Base-by-base conservation (phyloP, 2,329 filamentous ascomycete genomes). In the Alternaria infectoria region DNA sequence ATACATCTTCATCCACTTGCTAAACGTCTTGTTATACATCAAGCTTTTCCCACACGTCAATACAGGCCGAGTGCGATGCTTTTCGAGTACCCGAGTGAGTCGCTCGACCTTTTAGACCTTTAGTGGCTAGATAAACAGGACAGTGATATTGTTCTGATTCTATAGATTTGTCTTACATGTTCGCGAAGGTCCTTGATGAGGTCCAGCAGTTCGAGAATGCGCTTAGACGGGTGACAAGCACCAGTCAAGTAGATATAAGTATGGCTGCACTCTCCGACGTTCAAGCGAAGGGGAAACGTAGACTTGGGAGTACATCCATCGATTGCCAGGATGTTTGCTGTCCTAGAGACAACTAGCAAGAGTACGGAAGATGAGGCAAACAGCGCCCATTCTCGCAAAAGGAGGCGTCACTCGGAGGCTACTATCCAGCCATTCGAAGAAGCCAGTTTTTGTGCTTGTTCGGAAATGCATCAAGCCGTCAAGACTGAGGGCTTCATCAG, bases 361-460 rank as follows among this genome's bases (percentile, higher is more conserved):
- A 0, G n/a, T 26, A 17, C 4, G 1, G 26, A n/a, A 17, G 21
- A 21, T 49, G 15, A 5, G 15, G 0, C 15, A n/a, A 49, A 28
- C 5, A 49, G 46, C 23, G 15, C 9, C 0, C 5, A 23, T 28
- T 0, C 23, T 7, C 3, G 15, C 46, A 49, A 49, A 17, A 28
- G 10, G 12, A n/a, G 7, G 15, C 23, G 46, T 10, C 13, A 28
- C 5, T 49, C 25, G 5, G 23, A 28, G 4, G 15, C 25, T 11
- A 49, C 25, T 2, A 4, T 26, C 0, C 23, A 10, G 6, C 15
- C 13, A 7, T n/a, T 6, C 17, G 45, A 28, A 3, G 0, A 23
- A 3, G n/a, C 28, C 10, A 8, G 3, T 4, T 2, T 6, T 0
- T 26, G 9, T 1, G 0, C 23, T 28, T 3, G 2, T 0, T 6